Base-by-base conservation (phyloP, 2,329 filamentous ascomycete genomes). In the Thelonectria olida region DNA sequence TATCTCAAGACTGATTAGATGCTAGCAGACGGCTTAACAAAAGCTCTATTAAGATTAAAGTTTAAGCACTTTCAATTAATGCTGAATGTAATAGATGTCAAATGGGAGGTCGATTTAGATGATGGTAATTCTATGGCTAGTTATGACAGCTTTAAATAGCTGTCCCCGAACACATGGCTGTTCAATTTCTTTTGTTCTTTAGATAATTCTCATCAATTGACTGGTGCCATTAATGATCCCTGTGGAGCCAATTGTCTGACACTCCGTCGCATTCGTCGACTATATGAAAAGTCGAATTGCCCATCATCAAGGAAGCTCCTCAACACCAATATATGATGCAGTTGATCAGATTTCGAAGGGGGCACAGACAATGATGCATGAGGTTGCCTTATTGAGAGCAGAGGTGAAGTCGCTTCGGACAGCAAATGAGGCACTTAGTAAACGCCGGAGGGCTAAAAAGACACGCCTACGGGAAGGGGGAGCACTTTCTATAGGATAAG, bases 11-110 rank as follows among this genome's bases (percentile, higher is more conserved):
- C 48, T 38, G 31, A 39, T 39, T 9, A 51, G 13, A 51, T 51
- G 48, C 48, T 17, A 39, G 48, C 48, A 51, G 48, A 51, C 31
- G 48, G 48, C 28, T 39, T 51, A 17, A 51, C 48, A 22, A 51
- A 51, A 51, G 28, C 31, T 22, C 48, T 51, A 13, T 38, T 17
- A 5, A 36, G 48, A 51, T 23, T 17, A 15, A 36, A 39, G 31
- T 51, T 51, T 38, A 19, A 51, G 31, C 48, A 38, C 28, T 51
- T 51, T 31, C 48, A 28, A 38, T 36, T 28, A 23, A 36, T 51
- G 48, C 48, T 51, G 28, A 51, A 38, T 27, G 19, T 39, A 36
- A 25, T 31, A 7, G 41, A 45, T 23, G 15, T 45, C 22, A 45
- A 45, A 13, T 12, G 41, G 22, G 41, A 45, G 19, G 39, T 42